Evolutionary conservation across 164 flowering plant species (phyloP), one percentile per base, ranked within the genome.

Genomic region (Taxillus chinensis): DNA sequence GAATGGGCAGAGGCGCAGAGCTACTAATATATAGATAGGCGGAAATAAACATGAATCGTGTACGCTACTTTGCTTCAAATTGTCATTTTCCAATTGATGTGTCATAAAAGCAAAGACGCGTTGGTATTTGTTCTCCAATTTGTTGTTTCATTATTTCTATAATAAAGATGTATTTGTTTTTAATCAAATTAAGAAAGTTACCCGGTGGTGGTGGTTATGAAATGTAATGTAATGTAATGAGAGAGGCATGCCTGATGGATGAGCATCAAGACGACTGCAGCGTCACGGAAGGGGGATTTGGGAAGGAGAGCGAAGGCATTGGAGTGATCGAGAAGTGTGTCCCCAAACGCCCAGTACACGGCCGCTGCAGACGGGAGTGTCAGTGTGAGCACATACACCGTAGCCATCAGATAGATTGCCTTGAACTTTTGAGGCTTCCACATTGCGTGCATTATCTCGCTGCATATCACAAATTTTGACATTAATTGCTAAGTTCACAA

Each of bases 361-460:
- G 98, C 83, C 7, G 78, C 63, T 1, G 95, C 95, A 0, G 98
- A 89, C 0, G 98, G 98, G 1, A 92, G 80, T 13, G 98, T 92
- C 76, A 89, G 82, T 41, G 98, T 89, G 64, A 92, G 67, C 57
- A 92, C 98, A 69, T 87, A 92, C 51, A 87, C 55, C 1, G 98
- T 92, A 0, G 96, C 98, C 62, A 80, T 46, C 56, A 89, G 69
- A 71, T 92, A 92, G 62, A 92, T 92, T 55, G 89, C 84, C 76
- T 92, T 92, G 75, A 92, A 92, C 73, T 86, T 92, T 66, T 86
- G 96, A 0, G 98, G 98, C 78, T 86, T 90, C 96, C 96, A 92
- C 98, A 92, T 92, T 8, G 98, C 98, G 62, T 92, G 96, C 98
- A 92, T 92, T 3, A 92, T 83, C 71, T 92, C 98, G 61, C 98